Conservation (phyloP, 2,329 filamentous ascomycete species). For the Magnaporthiopsis incrustans region DNA sequence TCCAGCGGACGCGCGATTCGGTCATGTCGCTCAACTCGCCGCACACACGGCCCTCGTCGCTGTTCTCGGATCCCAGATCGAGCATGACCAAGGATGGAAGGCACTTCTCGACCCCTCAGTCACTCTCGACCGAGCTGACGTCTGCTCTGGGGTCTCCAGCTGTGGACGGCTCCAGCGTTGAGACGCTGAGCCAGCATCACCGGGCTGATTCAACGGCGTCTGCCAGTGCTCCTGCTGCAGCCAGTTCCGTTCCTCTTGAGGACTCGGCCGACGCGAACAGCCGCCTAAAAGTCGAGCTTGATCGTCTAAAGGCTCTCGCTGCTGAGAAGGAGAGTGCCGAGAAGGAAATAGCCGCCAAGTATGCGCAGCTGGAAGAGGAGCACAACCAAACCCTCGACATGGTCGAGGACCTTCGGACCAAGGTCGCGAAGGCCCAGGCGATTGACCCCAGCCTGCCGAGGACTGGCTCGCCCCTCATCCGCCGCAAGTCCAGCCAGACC, state of each 20-base stretch:
- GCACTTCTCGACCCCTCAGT: conserved; percentile 74
- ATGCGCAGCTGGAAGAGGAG: conserved; percentile 73
- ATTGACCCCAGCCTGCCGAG: conserved; percentile 53
- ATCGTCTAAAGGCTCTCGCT: conserved; percentile 61
- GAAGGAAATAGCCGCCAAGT: conserved; percentile 64
- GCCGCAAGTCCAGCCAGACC: conserved; percentile 87
- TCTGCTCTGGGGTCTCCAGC: conserved; percentile 71
- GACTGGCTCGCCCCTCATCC: conserved; percentile 68
- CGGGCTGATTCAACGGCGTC: conserved; percentile 7
- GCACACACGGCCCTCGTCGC: conserved; percentile 61
- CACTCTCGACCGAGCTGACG: conserved; percentile 88
- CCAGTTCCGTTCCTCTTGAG: neutral
- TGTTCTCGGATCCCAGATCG: conserved; percentile 71
- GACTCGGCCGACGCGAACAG: neutral
- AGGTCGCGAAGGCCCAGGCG: conserved; percentile 70
- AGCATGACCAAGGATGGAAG: conserved; percentile 59
- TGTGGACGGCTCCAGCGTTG: conserved; percentile 56
- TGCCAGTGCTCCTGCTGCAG: neutral
- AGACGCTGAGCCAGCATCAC: conserved; percentile 41
- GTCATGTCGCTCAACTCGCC: conserved; percentile 45
- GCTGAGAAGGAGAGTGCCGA: conserved; percentile 71
- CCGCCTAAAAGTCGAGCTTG: conserved; percentile 54
- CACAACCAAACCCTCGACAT: conserved; percentile 77
- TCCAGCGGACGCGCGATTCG: conserved; percentile 45
- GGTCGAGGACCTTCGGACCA: conserved; percentile 84